A percentile compares a stretch with the other conserved stretches of the same genome.
These are phyloP conservation scores for Saccharomyces pastorianus DNA, from an alignment of 1,139 yeast genomes.

Conservation along the genomic window DNA sequence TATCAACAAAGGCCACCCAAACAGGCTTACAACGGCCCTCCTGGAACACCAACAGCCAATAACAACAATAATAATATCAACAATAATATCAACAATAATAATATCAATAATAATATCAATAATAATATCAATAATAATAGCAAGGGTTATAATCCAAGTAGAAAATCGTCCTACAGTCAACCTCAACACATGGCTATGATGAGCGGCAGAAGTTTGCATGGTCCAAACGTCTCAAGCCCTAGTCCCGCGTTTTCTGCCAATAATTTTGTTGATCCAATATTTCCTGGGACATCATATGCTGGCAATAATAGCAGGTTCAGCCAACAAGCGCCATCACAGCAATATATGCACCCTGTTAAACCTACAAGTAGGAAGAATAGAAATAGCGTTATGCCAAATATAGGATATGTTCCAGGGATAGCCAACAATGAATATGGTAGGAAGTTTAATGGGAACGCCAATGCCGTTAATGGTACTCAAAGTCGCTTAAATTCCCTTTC, in stretches of 20 bases:
- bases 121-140: no score
- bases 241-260: slow-evolving; percentile 8
- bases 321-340: slow-evolving; percentile 7
- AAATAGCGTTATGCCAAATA: slow-evolving; percentile 22
- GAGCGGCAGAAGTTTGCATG: slow-evolving; percentile 21
- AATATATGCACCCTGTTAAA: slow-evolving; percentile 19
- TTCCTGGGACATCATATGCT: slow-evolving; percentile 8
- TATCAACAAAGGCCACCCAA: not conserved
- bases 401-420: slow-evolving; percentile 28
- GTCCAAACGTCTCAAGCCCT: slow-evolving; percentile 17
- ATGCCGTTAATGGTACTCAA: slow-evolving; percentile 9
- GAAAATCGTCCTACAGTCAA: slow-evolving; percentile 18
- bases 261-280: slow-evolving; percentile 18
- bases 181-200: slow-evolving; percentile 10
- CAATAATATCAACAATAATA: no score
- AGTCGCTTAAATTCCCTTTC: slow-evolving; percentile 12
- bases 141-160: slow-evolving; percentile 1
- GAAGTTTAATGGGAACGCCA: slow-evolving; percentile 1
- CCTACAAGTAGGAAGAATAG: slow-evolving; percentile 31
- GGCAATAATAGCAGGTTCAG: slow-evolving; percentile 6
- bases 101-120: no score
- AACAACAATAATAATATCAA: no score
- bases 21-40: not conserved
- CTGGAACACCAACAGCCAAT: slow-evolving; percentile 4
- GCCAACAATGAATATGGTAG: slow-evolving; percentile 13